Base-by-base conservation (phyloP, 176 grass and related monocot genomes). In the Paspalum notatum region DNA sequence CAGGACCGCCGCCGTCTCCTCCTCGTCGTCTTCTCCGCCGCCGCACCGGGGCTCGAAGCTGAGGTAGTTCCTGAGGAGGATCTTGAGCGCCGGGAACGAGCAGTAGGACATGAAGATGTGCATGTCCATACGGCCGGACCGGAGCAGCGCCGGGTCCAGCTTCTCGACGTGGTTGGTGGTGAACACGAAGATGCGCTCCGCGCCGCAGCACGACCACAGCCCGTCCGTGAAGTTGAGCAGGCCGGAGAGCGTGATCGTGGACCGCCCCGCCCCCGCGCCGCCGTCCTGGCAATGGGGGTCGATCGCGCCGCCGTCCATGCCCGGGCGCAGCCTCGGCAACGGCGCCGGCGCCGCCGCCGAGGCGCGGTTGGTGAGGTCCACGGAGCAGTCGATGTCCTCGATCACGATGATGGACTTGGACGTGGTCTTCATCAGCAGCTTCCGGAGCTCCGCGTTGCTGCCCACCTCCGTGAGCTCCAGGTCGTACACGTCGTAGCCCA, bases 351-450 rank as follows among this genome's bases (percentile, higher is more conserved):
- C 3, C 7, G 51, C 10, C 12, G 27, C 44, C 0, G 32, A 3
- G 2, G 62, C 59, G 15, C 92, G 92, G 80, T 91, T 94, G 42
- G 91, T 84, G 52, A 97, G 82, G 46, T 97, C 88, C 27, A 97
- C 80, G 57, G 94, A 94, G 79, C 94, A 97, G 62, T 97, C 94
- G 24, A 97, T 97, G 88, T 97, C 94, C 76, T 97, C 94, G 72
- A 97, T 97, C 12, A 97, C 94, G 25, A 97, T 97, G 67, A 97
- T 92, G 41, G 94, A 97, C 61, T 97, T 97, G 18, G 91, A 78
- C 16, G 89, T 94, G 1, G 94, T 97, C 79, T 90, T 94, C 91
- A 97, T 97, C 0, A 97, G 85, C 63, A 94, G 94, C 87, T 94
- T 97, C 18, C 94, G 85, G 12, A 97, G 91, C 72, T 97, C 94